Percentiles rank a stretch among this genome's conserved stretches.
These are phyloP conservation scores for Populus hybrid DNA, from an alignment of 441 rosid species.

Conservation along the genomic window DNA sequence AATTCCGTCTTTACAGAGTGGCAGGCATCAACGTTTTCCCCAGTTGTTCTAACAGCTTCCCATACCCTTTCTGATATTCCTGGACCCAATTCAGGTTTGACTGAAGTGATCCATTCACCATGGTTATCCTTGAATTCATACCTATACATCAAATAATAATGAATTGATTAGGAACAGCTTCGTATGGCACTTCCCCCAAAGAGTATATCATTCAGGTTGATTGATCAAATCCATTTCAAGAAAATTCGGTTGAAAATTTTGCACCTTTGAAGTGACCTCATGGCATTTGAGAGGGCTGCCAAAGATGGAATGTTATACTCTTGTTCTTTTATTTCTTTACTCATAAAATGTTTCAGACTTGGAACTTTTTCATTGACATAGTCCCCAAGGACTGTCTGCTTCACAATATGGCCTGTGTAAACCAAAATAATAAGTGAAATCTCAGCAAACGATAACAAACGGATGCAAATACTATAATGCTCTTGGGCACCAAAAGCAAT, in stretches of 20 bases:
- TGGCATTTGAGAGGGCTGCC: conserved; percentile 72
- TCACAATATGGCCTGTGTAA: conserved; percentile 46
- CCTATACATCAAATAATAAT: conserved; percentile 35
- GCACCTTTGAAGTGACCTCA: conserved; percentile 70
- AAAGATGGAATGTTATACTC: conserved; percentile 55
- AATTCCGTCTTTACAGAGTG: conserved; percentile 52
- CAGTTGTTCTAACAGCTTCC: conserved; percentile 55
- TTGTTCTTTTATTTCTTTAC: conserved; percentile 32
- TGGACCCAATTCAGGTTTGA: conserved; percentile 76
- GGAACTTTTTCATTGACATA: conserved; percentile 60
- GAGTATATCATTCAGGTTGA: not conserved
- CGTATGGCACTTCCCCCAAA: not conserved
- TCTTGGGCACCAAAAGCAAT: not conserved
- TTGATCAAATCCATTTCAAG: not conserved
- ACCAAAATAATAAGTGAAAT: not conserved
- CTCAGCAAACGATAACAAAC: not conserved
- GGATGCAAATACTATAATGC: conserved; percentile 1
- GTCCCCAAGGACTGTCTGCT: conserved; percentile 57
- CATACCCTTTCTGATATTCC: conserved; percentile 57
- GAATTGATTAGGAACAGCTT: not conserved
- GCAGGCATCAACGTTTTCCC: conserved; percentile 44
- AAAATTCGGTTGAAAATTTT: conserved; percentile 2
- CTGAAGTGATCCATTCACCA: conserved; percentile 60
- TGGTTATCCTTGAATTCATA: conserved; percentile 81
- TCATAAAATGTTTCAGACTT: conserved; percentile 59